Evolutionary conservation across 2,329 filamentous ascomycete genomes (phyloP).

Genomic region (Xylaria digitata): DNA sequence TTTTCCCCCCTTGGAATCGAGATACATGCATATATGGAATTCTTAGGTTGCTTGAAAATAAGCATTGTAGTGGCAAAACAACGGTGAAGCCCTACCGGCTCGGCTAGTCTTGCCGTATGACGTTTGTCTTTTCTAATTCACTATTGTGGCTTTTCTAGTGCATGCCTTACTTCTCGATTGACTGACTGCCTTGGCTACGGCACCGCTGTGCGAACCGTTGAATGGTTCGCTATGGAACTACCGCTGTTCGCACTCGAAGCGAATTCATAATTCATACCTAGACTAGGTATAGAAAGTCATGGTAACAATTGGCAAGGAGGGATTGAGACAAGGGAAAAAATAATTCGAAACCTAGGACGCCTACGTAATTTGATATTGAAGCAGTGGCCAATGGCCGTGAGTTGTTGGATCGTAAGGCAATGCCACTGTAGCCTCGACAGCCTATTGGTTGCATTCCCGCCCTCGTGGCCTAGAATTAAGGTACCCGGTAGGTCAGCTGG

Average conservation of each 20-base stretch:
- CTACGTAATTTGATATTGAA: slow-evolving; percentile 31
- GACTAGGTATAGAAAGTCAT: neutral
- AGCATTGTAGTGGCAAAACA: slow-evolving; percentile 14
- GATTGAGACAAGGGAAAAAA: neutral
- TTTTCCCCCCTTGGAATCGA: neutral
- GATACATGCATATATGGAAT: neutral
- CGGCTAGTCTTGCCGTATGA: slow-evolving; percentile 15
- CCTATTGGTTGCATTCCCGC: slow-evolving; percentile 23
- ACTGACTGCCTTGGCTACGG: too few relatives aligned
- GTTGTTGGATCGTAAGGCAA: slow-evolving; percentile 21
- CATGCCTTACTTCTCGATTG: neutral
- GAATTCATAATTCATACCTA: neutral
- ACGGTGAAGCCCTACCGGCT: slow-evolving; percentile 36
- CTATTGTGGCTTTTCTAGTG: neutral
- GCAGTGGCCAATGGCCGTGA: slow-evolving; percentile 27
- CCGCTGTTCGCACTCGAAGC: neutral
- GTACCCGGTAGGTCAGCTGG: slow-evolving; percentile 30
- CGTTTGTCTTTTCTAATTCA: neutral
- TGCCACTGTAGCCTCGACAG: slow-evolving; percentile 13
- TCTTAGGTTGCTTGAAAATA: slow-evolving; percentile 8
- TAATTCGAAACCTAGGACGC: slow-evolving; percentile 6
- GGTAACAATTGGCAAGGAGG: neutral
- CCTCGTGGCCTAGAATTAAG: slow-evolving; percentile 31
- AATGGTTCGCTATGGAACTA: neutral
- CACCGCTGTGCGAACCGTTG: neutral